A percentile compares a stretch with the other conserved stretches of the same genome.
These are phyloP conservation scores for Corinectria fuckeliana DNA, from an alignment of 2,329 filamentous ascomycete genomes.

Conservation along the genomic window DNA sequence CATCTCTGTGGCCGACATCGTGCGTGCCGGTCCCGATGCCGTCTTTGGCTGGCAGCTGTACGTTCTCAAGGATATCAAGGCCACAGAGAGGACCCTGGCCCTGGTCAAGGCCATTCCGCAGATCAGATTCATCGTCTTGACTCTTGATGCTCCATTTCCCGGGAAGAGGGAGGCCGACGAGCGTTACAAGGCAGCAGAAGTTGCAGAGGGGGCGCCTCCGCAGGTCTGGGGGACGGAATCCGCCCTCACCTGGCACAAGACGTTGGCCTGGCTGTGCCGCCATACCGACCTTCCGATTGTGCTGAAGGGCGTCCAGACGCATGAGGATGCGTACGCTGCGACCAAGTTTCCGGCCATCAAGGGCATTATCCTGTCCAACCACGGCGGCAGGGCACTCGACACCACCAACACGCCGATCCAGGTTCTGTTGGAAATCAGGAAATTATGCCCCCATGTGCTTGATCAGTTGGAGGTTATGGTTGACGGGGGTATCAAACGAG, in stretches of 20 bases:
- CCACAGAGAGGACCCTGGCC: conserved; percentile 42
- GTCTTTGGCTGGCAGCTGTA: conserved; percentile 69
- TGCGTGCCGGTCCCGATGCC: conserved; percentile 35
- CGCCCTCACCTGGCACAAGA: conserved; percentile 66
- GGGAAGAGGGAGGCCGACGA: conserved; percentile 60
- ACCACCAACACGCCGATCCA: conserved; percentile 61
- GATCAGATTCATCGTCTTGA: conserved; percentile 66
- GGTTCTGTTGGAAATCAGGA: conserved; percentile 66
- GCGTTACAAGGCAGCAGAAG: conserved; percentile 55
- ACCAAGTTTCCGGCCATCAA: conserved; percentile 56
- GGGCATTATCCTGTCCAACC: conserved; percentile 70
- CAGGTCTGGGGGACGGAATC: conserved; percentile 59
- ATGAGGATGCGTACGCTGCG: conserved; percentile 65
- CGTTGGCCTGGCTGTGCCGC: conserved; percentile 48
- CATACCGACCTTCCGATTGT: conserved; percentile 63
- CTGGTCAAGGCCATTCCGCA: conserved; percentile 75
- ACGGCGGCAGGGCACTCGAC: conserved; percentile 66
- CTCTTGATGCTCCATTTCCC: conserved; percentile 63
- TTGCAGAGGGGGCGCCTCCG: conserved; percentile 61
- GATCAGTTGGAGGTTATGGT: conserved; percentile 65
- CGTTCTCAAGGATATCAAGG: conserved; percentile 60
- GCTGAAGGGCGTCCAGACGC: conserved; percentile 73
- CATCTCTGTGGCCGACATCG: conserved; percentile 62
- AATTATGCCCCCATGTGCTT: conserved; percentile 65
- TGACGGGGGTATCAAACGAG: conserved; percentile 69